Evolutionary conservation across 177 flowering plant species (phyloP).

Genomic region (Vitis hybrid): DNA sequence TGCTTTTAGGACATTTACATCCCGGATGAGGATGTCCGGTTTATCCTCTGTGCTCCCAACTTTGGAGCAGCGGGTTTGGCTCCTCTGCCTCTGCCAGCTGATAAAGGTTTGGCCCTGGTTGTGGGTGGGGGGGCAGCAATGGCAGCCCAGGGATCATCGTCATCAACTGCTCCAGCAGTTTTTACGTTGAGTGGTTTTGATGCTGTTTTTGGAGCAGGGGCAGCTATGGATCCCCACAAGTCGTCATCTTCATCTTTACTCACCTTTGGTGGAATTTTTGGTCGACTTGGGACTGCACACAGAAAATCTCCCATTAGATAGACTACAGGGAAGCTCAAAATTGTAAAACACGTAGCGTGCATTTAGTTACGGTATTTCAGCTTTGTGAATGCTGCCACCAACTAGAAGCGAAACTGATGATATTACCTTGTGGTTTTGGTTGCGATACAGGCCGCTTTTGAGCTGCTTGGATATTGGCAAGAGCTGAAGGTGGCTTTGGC

Average conservation of each 20-base stretch:
- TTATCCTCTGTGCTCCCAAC: constrained; percentile 86
- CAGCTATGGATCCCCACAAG: constrained; percentile 89
- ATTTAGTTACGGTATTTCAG: too few relatives aligned
- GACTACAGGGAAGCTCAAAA: too few relatives aligned
- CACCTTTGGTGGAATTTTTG: constrained; percentile 39
- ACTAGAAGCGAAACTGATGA: neutral
- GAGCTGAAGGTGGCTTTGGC: constrained; percentile 73
- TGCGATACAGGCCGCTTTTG: constrained; percentile 77
- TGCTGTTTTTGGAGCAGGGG: constrained; percentile 66
- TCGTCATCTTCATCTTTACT: constrained; percentile 65
- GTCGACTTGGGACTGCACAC: constrained; percentile 40
- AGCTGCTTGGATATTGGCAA: constrained; percentile 90
- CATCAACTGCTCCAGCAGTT: constrained; percentile 34
- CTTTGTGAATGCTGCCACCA: too few relatives aligned
- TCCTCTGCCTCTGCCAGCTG: constrained; percentile 71
- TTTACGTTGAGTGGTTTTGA: constrained; percentile 60
- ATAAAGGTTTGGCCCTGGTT: constrained; percentile 71
- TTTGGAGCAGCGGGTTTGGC: constrained; percentile 59
- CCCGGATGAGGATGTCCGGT: constrained; percentile 61
- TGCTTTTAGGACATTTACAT: constrained; percentile 23
- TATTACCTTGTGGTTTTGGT: constrained; percentile 64
- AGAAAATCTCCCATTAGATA: too few relatives aligned
- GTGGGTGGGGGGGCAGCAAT: constrained; percentile 95
- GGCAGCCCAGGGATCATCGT: constrained; percentile 88
- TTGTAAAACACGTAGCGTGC: too few relatives aligned